Conservation (phyloP, 495 filamentous ascomycete species). For the Penicillium chermesinum region DNA sequence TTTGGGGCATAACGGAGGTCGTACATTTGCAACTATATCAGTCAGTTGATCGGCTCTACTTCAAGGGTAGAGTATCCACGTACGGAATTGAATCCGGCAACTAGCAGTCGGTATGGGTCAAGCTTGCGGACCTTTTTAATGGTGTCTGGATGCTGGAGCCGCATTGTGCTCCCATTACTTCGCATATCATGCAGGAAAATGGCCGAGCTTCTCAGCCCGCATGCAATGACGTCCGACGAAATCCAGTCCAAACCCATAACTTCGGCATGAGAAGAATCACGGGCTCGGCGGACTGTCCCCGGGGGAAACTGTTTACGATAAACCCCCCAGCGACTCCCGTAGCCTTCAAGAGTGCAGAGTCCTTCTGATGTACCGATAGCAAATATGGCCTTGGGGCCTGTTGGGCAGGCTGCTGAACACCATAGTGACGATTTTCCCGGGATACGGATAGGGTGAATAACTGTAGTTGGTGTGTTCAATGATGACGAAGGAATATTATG, state of each 20-base stretch:
- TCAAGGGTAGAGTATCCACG: not conserved
- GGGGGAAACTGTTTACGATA: constrained; percentile 28
- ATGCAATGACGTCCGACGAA: constrained; percentile 30
- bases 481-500: not conserved
- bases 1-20: constrained; percentile 39
- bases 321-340: constrained; percentile 27
- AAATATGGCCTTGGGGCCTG: constrained; percentile 25
- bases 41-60: not conserved
- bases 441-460: constrained; percentile 25
- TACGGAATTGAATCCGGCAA: constrained; percentile 35
- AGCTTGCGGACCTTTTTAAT: constrained; percentile 36
- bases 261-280: constrained; percentile 26
- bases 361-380: constrained; percentile 42
- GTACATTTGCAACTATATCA: constrained; percentile 36
- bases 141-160: constrained; percentile 32
- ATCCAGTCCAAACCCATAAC: constrained; percentile 41
- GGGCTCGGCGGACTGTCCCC: constrained; percentile 9
- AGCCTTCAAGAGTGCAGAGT: constrained; percentile 31
- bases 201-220: constrained; percentile 32
- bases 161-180: constrained; percentile 26
- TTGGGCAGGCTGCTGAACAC: constrained; percentile 35
- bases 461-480: constrained; percentile 6
- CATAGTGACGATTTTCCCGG: constrained; percentile 24
- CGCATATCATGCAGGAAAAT: constrained; percentile 38
- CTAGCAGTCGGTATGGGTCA: constrained; percentile 34